phyloP scores from a whole-genome alignment of 768 basidiomycete genomes.

The Panaeolus papilionaceus region DNA sequence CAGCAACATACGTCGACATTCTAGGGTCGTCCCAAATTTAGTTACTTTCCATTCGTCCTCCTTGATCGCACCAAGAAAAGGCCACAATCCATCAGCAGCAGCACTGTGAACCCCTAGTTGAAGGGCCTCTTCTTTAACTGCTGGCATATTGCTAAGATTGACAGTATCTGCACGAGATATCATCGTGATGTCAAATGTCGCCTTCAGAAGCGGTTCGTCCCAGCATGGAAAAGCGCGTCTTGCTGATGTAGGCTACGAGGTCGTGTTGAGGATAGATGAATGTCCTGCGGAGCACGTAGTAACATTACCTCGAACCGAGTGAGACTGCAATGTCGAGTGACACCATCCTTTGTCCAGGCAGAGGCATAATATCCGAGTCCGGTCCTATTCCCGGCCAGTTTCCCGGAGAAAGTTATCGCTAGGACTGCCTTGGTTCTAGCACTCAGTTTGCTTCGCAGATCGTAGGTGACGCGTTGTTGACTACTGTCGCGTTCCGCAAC shows the following conservation, averaged over 20 bases:
- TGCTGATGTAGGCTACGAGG: constrained; percentile 78
- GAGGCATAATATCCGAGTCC: constrained; percentile 75
- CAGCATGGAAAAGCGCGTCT: constrained; percentile 86
- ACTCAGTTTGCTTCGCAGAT: constrained; percentile 60
- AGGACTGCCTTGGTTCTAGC: constrained; percentile 74
- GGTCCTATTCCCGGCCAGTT: constrained; percentile 74
- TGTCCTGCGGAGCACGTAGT: not conserved
- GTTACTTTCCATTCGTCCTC: constrained; percentile 80
- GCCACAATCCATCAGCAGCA: constrained; percentile 37
- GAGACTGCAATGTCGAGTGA: constrained; percentile 72
- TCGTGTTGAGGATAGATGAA: not conserved
- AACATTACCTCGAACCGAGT: constrained; percentile 84
- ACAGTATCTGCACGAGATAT: constrained; percentile 78
- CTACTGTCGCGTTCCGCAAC: constrained; percentile 60
- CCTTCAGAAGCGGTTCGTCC: constrained; percentile 93
- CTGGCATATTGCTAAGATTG: constrained; percentile 89
- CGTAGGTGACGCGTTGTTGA: constrained; percentile 72
- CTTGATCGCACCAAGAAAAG: constrained; percentile 47
- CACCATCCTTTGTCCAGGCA: constrained; percentile 64
- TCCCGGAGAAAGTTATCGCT: constrained; percentile 68
- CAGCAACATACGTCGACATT: constrained; percentile 91
- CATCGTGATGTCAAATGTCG: constrained; percentile 78
- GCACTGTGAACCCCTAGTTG: constrained; percentile 34
- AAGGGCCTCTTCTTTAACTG: constrained; percentile 59
- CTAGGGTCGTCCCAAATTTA: constrained; percentile 78